Conservation (phyloP, 805 yeast genomes). For the Teunomyces gatunensis region DNA sequence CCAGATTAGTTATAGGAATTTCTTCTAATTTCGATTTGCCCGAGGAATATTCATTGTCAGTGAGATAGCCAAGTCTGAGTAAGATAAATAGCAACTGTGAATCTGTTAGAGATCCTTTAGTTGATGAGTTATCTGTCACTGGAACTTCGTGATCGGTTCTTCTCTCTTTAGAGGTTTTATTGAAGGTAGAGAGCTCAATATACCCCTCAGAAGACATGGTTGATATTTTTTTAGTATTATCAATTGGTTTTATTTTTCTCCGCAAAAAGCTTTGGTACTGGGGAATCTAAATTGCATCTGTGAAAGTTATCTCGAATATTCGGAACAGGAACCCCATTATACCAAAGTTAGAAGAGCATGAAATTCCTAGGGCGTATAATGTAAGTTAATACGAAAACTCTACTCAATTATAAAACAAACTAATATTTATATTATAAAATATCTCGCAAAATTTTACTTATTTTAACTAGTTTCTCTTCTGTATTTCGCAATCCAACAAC, state of each 20-base stretch:
- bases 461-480: slow-evolving; percentile 17
- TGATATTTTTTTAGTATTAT: not conserved
- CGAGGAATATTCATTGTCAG: slow-evolving; percentile 9
- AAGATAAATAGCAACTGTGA: slow-evolving; percentile 6
- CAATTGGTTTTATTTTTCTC: not conserved
- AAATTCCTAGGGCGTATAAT: not conserved
- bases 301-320: too few relatives aligned
- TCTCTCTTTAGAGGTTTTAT: not conserved
- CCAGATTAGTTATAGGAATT: slow-evolving; percentile 5
- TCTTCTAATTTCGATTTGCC: not conserved
- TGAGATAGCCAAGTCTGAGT: slow-evolving; percentile 10
- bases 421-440: not conserved
- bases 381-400: too few relatives aligned
- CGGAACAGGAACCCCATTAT: too few relatives aligned
- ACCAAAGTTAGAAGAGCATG: not conserved
- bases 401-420: too few relatives aligned
- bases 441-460: slow-evolving; percentile 10
- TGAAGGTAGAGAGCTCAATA: slow-evolving; percentile 6
- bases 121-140: not conserved
- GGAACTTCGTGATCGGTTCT: too few relatives aligned
- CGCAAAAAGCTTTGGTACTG: not conserved
- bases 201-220: not conserved
- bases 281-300: not conserved
- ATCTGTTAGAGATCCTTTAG: not conserved
- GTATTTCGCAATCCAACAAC: slow-evolving; percentile 18